Evolutionary conservation across 495 filamentous ascomycete species (phyloP).

Genomic region (Zalerion maritima): DNA sequence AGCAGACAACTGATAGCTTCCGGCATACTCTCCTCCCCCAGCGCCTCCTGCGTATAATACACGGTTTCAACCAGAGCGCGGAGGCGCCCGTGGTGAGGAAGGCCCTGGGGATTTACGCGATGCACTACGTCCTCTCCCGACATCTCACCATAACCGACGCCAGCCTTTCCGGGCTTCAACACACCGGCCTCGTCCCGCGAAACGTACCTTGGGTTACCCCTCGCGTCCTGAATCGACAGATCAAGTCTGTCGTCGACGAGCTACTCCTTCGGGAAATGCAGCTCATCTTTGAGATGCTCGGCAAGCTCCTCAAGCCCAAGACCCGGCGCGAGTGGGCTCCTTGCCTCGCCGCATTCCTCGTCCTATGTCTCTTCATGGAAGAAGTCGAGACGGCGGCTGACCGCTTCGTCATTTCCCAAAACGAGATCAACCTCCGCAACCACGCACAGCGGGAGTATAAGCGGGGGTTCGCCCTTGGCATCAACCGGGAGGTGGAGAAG

Average conservation of each 20-base stretch:
- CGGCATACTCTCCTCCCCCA: constrained; percentile 24
- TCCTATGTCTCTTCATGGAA: constrained; percentile 39
- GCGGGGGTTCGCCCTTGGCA: constrained; percentile 21
- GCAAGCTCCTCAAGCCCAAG: constrained; percentile 32
- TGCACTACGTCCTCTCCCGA: constrained; percentile 35
- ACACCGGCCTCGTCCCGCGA: constrained; percentile 19
- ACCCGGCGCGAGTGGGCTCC: constrained; percentile 33
- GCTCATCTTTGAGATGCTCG: constrained; percentile 29
- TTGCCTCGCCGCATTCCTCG: constrained; percentile 34
- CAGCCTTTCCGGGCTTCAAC: constrained; percentile 20
- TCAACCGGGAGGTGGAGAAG: constrained; percentile 33
- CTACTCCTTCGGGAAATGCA: constrained; percentile 29
- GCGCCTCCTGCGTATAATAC: constrained; percentile 25
- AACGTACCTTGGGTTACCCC: constrained; percentile 27
- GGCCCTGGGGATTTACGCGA: constrained; percentile 33
- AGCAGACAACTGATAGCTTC: constrained; percentile 28
- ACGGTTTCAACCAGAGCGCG: constrained; percentile 21
- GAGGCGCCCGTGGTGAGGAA: constrained; percentile 26
- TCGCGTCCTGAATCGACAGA: constrained; percentile 35
- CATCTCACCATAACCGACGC: constrained; percentile 29
- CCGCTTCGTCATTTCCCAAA: constrained; percentile 32
- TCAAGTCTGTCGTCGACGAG: constrained; percentile 37
- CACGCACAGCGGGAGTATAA: constrained; percentile 16
- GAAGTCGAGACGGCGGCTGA: constrained; percentile 33
- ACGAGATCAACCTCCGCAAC: constrained; percentile 25